These are phyloP conservation scores for Monotropa hypopitys DNA, from an alignment of 179 eudicot genomes.

Conservation along the genomic window DNA sequence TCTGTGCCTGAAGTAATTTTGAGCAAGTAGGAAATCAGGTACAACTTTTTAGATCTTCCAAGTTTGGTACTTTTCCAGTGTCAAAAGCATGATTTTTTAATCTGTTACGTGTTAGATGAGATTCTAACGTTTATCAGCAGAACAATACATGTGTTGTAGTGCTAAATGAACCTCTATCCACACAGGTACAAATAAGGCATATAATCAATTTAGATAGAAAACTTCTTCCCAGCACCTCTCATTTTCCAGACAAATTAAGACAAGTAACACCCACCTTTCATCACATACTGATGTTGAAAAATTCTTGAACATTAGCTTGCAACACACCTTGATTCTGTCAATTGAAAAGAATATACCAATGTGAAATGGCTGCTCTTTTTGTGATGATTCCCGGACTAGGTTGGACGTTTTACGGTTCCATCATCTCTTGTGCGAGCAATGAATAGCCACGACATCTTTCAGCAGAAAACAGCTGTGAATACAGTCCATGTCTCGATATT, in stretches of 20 bases:
- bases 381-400: no score
- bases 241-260: not conserved
- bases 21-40: not conserved
- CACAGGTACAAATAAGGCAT: not conserved
- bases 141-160: not conserved
- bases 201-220: not conserved
- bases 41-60: not conserved
- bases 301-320: no score
- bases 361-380: no score
- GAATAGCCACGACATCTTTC: no score
- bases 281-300: no score
- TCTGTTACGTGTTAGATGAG: not conserved
- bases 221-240: not conserved
- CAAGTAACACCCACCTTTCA: conserved; percentile 68
- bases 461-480: no score
- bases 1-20: no score
- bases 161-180: not conserved
- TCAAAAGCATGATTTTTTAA: not conserved
- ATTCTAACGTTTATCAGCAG: not conserved
- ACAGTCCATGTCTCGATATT: no score
- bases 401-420: no score
- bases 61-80: not conserved
- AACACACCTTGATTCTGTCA: no score
- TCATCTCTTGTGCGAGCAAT: no score
- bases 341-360: no score